phyloP scores from a whole-genome alignment of 2,329 filamentous ascomycete genomes.

The Aplosporella prunicola region DNA sequence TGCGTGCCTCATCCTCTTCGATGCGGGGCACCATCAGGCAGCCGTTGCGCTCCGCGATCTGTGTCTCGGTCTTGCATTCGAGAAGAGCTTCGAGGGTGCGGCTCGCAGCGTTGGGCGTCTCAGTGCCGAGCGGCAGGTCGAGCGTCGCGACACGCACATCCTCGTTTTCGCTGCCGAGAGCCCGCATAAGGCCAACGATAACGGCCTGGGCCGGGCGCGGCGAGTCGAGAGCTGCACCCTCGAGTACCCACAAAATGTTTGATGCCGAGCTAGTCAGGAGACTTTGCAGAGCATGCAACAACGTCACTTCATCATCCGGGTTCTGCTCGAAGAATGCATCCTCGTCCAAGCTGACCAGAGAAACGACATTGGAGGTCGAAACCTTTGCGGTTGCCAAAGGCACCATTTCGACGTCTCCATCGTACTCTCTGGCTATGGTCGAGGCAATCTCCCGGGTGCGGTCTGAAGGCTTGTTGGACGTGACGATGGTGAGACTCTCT shows the following conservation, averaged over 20 bases:
- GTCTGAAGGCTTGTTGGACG: background rate
- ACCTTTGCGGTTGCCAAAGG: slow-evolving; percentile 1
- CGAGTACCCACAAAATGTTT: slow-evolving; percentile 1
- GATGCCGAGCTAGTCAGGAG: background rate
- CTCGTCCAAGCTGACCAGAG: background rate
- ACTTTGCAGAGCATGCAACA: background rate
- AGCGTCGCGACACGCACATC: slow-evolving; percentile 1
- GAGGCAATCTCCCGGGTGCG: background rate
- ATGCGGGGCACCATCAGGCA: background rate
- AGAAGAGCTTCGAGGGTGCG: background rate
- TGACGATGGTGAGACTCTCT: background rate
- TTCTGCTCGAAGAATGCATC: background rate
- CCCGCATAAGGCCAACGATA: slow-evolving; percentile 3
- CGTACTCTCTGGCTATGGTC: no score
- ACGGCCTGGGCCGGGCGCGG: background rate
- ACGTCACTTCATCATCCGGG: no score
- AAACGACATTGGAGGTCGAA: background rate
- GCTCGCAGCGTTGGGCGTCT: background rate
- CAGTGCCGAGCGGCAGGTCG: background rate
- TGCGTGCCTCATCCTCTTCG: slow-evolving; percentile 1
- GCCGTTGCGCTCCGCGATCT: slow-evolving; percentile 2
- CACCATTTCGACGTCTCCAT: no score
- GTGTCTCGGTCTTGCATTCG: background rate
- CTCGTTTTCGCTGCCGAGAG: slow-evolving; percentile 1
- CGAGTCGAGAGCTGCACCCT: background rate